Conservation (phyloP, 768 basidiomycete genomes). For the Phylloporus arenicola region DNA sequence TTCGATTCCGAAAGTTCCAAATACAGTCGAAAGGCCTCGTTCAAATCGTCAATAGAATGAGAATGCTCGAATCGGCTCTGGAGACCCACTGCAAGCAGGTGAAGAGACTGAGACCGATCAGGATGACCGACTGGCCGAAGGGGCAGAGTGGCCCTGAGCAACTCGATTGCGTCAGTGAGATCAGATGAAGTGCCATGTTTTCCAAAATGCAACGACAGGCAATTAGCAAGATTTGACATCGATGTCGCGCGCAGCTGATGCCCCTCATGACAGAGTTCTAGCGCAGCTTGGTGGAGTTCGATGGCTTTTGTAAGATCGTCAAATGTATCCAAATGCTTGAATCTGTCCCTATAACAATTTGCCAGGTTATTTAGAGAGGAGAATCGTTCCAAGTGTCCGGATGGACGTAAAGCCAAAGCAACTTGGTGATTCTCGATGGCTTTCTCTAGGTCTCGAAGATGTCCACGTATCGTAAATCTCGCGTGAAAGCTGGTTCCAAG, state of each 20-base stretch:
- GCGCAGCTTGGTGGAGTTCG: neutral
- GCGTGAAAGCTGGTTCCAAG: neutral
- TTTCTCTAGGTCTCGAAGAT: neutral
- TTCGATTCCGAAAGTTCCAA: neutral
- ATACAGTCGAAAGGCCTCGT: constrained; percentile 2
- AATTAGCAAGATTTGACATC: neutral
- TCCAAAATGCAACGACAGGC: neutral
- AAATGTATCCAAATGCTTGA: neutral
- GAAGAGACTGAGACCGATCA: neutral
- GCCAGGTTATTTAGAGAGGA: neutral
- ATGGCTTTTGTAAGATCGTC: neutral
- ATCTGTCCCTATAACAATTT: neutral
- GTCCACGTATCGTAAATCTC: neutral
- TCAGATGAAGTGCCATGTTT: neutral
- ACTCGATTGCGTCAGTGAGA: neutral
- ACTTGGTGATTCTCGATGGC: neutral
- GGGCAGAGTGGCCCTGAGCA: neutral
- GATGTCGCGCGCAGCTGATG: neutral
- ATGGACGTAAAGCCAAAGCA: neutral
- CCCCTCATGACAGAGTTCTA: neutral
- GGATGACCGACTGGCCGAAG: neutral
- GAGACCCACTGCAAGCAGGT: constrained; percentile 6
- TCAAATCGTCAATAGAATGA: constrained; percentile 4
- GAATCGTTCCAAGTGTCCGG: neutral
- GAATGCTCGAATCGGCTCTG: constrained; percentile 7